Evolutionary conservation across 2,329 filamentous ascomycete genomes (phyloP).

Genomic region (Graphilbum fragrans): DNA sequence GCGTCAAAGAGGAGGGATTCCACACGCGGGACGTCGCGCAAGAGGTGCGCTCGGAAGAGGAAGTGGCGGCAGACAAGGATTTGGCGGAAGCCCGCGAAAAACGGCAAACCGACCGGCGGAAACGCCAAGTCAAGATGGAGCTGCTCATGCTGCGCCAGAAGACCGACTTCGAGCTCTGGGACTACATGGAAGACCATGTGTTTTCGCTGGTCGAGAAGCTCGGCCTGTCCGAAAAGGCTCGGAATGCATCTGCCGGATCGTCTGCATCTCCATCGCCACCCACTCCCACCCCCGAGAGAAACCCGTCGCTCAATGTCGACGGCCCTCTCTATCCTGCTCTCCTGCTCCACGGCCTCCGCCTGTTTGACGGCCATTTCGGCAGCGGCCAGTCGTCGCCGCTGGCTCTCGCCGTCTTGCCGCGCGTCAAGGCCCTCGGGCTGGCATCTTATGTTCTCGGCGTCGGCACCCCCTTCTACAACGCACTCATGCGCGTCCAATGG

Average conservation of each 20-base stretch:
- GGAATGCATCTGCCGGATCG: background rate
- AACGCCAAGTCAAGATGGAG: conserved; percentile 25
- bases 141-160: conserved; percentile 37
- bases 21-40: background rate
- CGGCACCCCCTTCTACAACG: conserved; percentile 57
- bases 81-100: too few relatives aligned
- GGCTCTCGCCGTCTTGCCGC: conserved; percentile 49
- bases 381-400: conserved; percentile 39
- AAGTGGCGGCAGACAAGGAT: too few relatives aligned
- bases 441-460: conserved; percentile 61
- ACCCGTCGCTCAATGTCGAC: conserved; percentile 32
- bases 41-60: too few relatives aligned
- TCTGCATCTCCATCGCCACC: background rate
- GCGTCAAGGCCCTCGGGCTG: conserved; percentile 54
- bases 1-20: conserved; percentile 14
- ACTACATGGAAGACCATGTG: conserved; percentile 52
- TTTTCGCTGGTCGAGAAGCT: conserved; percentile 47
- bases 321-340: conserved; percentile 54
- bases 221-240: background rate
- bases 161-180: conserved; percentile 56
- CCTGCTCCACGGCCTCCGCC: conserved; percentile 42
- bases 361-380: conserved; percentile 44
- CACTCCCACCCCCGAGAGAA: conserved; percentile 15
- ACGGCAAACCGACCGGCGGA: background rate
- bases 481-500: conserved; percentile 52